Evolutionary conservation across 2,329 filamentous ascomycete genomes (phyloP).

Genomic region (Fusarium dimerum): DNA sequence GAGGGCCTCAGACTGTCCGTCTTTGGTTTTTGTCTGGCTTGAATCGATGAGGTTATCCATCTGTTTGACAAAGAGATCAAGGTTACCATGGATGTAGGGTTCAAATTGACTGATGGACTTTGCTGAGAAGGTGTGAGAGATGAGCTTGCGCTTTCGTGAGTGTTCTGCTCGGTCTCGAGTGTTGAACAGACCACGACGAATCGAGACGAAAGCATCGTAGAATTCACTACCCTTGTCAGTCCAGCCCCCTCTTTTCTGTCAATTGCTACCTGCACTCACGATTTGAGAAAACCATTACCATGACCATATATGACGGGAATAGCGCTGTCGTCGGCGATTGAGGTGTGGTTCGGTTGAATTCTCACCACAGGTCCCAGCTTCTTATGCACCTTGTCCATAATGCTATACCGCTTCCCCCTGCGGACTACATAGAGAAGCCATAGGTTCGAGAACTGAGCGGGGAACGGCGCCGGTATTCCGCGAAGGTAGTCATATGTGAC

Average conservation of each 20-base stretch:
- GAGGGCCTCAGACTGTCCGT: constrained; percentile 61
- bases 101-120: constrained; percentile 85
- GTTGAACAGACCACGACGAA: constrained; percentile 84
- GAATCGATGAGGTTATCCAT: constrained; percentile 65
- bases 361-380: constrained; percentile 77
- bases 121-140: constrained; percentile 82
- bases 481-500: constrained; percentile 53
- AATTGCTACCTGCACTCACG: constrained; percentile 44
- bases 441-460: constrained; percentile 69
- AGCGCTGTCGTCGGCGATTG: constrained; percentile 76
- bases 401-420: constrained; percentile 62
- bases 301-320: constrained; percentile 79
- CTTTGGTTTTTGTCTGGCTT: constrained; percentile 51
- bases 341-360: constrained; percentile 83
- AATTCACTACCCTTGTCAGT: constrained; percentile 61
- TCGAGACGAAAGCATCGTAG: constrained; percentile 90
- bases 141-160: constrained; percentile 83
- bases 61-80: constrained; percentile 70
- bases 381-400: constrained; percentile 73
- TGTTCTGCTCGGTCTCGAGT: constrained; percentile 81
- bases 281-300: constrained; percentile 73
- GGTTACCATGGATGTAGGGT: constrained; percentile 81
- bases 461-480: constrained; percentile 62
- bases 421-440: constrained; percentile 75
- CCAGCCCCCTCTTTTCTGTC: neutral